Evolutionary conservation across 306 rosid genomes (phyloP).

Genomic region (Neltuma alba): DNA sequence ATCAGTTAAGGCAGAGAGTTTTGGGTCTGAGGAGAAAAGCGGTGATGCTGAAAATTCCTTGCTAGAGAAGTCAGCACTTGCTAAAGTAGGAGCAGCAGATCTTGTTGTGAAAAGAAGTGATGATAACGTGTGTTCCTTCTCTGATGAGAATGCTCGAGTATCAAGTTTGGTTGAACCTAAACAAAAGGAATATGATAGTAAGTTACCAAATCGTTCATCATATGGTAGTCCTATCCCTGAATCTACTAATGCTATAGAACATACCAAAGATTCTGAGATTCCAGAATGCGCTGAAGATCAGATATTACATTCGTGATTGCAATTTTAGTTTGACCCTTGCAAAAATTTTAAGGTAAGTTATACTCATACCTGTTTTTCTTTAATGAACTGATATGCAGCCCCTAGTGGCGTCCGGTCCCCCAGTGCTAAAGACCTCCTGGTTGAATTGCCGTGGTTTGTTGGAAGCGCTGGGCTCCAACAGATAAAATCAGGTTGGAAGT

Average conservation of each 20-base stretch:
- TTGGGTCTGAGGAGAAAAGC: slow-evolving; percentile 28
- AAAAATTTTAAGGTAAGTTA: background rate
- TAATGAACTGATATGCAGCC: slow-evolving; percentile 54
- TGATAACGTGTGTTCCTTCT: slow-evolving; percentile 34
- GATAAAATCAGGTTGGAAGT: slow-evolving; percentile 73
- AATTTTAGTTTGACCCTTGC: slow-evolving; percentile 6
- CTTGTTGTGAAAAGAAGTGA: slow-evolving; percentile 39
- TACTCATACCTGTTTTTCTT: slow-evolving; percentile 30
- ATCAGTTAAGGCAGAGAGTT: slow-evolving; percentile 27
- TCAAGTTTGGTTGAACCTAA: slow-evolving; percentile 43
- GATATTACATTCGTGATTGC: slow-evolving; percentile 50
- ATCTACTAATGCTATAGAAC: slow-evolving; percentile 42
- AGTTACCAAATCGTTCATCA: slow-evolving; percentile 35
- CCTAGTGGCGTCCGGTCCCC: slow-evolving; percentile 49
- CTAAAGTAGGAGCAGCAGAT: slow-evolving; percentile 35
- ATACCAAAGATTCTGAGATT: slow-evolving; percentile 47
- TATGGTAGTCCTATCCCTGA: slow-evolving; percentile 40
- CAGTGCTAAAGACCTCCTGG: slow-evolving; percentile 56
- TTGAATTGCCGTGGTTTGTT: slow-evolving; percentile 83
- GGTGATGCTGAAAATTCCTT: background rate
- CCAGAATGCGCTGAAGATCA: slow-evolving; percentile 59
- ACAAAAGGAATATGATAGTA: slow-evolving; percentile 40
- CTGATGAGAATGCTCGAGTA: slow-evolving; percentile 41
- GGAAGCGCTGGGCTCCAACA: slow-evolving; percentile 62
- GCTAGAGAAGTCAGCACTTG: background rate